Percentiles rank a stretch among this genome's conserved stretches.
Conservation (phyloP, 225 moss, liverwort and hornwort genomes). For the Anthoceros angustus region DNA sequence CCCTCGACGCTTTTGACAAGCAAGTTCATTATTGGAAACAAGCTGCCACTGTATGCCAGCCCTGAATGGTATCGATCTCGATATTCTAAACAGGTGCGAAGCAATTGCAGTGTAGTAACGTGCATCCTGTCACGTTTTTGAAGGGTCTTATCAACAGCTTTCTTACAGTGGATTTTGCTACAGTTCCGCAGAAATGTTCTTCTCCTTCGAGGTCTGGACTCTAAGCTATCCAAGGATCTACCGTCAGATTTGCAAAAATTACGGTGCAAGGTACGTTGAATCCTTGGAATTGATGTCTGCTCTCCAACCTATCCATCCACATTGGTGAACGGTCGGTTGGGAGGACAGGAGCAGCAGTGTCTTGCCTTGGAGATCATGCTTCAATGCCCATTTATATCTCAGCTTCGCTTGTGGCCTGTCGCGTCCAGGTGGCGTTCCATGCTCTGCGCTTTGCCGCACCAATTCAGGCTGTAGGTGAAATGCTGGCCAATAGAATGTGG, state of each 20-base stretch:
- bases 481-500: constrained; percentile 40
- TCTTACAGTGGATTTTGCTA: not conserved
- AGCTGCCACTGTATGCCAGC: constrained; percentile 33
- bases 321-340: not conserved
- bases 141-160: not conserved
- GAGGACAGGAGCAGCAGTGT: not conserved
- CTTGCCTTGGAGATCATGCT: too few relatives aligned
- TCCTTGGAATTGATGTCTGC: not conserved
- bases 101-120: not conserved
- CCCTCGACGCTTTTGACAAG: constrained; percentile 46
- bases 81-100: constrained; percentile 30
- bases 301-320: not conserved
- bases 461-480: constrained; percentile 38
- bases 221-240: constrained; percentile 39
- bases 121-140: not conserved
- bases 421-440: constrained; percentile 34
- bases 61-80: constrained; percentile 54
- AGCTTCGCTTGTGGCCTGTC: not conserved
- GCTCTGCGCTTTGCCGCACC: constrained; percentile 38
- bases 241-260: constrained; percentile 41
- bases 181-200: constrained; percentile 40
- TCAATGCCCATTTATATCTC: not conserved
- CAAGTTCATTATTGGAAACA: constrained; percentile 37
- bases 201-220: constrained; percentile 39
- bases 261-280: constrained; percentile 32